A percentile compares a stretch with the other conserved stretches of the same genome.
phyloP scores from a whole-genome alignment of 805 yeast species.

The Metschnikowia baotianmanensis region DNA sequence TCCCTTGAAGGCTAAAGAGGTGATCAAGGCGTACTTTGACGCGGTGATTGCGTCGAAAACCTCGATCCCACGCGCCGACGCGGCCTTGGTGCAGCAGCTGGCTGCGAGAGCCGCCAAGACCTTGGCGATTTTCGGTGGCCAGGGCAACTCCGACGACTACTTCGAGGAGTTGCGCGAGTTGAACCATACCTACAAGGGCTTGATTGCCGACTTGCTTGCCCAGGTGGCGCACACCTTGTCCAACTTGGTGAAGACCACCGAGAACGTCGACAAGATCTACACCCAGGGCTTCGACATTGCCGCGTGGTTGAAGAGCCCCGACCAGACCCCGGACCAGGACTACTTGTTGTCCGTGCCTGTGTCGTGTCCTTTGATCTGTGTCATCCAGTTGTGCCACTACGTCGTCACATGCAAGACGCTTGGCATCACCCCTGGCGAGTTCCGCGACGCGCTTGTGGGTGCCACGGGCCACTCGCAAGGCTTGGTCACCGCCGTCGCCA shows the following conservation, averaged over 20 bases:
- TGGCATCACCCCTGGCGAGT: constrained; percentile 87
- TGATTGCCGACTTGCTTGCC: constrained; percentile 67
- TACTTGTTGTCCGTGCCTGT: constrained; percentile 89
- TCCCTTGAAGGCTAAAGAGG: constrained; percentile 62
- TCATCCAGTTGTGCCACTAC: constrained; percentile 91
- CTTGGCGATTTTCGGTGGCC: constrained; percentile 95
- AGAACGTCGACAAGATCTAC: constrained; percentile 81
- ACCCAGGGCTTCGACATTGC: constrained; percentile 91
- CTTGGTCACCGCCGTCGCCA: constrained; percentile 87
- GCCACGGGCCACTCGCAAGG: constrained; percentile 92
- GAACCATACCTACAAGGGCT: constrained; percentile 71
- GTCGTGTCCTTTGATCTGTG: constrained; percentile 95
- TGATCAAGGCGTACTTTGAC: constrained; percentile 74
- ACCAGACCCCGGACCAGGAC: constrained; percentile 84
- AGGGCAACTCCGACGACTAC: constrained; percentile 97
- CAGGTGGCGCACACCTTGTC: constrained; percentile 69
- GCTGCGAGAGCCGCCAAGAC: constrained; percentile 56
- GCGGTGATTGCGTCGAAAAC: constrained; percentile 32
- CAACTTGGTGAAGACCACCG: constrained; percentile 63
- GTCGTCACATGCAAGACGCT: constrained; percentile 81
- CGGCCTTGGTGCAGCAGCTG: constrained; percentile 63
- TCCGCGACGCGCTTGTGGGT: constrained; percentile 66
- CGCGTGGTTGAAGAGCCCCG: constrained; percentile 83
- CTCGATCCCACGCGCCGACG: constrained; percentile 23
- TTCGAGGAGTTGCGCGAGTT: constrained; percentile 93